Conservation (phyloP, 2,329 filamentous ascomycete genomes). For the Pyricularia sp. region DNA sequence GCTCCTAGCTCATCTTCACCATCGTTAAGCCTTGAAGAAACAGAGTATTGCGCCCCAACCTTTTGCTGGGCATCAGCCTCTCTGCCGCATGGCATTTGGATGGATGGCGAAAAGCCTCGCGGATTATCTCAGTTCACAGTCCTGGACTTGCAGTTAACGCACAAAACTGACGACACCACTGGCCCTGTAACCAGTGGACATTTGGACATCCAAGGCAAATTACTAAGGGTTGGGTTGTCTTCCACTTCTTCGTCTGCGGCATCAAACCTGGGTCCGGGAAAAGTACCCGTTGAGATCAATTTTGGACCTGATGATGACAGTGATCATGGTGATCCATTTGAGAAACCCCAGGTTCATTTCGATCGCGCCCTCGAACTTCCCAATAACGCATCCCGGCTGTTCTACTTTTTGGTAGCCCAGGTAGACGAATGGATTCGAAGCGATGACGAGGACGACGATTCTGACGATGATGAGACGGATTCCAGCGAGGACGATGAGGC, state of each 20-base stretch:
- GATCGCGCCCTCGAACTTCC: neutral
- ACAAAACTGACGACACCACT: neutral
- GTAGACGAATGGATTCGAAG: neutral
- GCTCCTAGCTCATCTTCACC: neutral
- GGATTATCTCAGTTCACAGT: neutral
- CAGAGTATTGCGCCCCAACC: neutral
- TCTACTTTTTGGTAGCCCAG: neutral
- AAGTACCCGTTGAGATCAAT: neutral
- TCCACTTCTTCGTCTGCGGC: neutral
- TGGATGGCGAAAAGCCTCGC: neutral
- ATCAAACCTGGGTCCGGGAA: neutral
- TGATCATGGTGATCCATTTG: neutral
- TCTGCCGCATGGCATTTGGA: too few species aligned
- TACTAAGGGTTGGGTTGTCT: neutral
- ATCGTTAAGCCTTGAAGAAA: neutral
- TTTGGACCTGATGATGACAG: neutral
- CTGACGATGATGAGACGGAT: too few species aligned
- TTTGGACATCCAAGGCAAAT: neutral
- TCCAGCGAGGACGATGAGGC: too few species aligned
- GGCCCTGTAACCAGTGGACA: neutral
- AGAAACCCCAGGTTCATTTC: neutral
- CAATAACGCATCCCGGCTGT: neutral
- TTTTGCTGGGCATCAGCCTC: neutral
- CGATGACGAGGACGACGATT: neutral
- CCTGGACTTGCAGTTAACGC: neutral